Percentiles rank a stretch among this genome's conserved stretches.
phyloP scores from a whole-genome alignment of 257 asterid species.

The Solanum chaucha region DNA sequence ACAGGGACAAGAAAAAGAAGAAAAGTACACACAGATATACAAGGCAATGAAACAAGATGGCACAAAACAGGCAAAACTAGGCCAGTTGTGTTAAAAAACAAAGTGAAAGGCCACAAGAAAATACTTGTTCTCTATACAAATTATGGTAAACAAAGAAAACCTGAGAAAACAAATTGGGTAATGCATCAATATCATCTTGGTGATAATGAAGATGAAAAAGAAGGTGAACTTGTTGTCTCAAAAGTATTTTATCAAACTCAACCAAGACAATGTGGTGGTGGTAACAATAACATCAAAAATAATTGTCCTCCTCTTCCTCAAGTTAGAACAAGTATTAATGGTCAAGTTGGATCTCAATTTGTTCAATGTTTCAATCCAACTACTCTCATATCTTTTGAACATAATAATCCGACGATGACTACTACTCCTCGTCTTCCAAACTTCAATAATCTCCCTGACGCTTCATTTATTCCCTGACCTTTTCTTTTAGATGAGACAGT shows the following conservation, averaged over 20 bases:
- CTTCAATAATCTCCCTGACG: slow-evolving; percentile 1
- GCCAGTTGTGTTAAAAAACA: slow-evolving; percentile 22
- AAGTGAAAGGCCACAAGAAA: slow-evolving; percentile 39
- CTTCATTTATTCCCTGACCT: slow-evolving; percentile 10
- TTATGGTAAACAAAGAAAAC: slow-evolving; percentile 35
- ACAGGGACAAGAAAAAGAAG: slow-evolving; percentile 38
- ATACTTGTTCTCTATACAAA: slow-evolving; percentile 37
- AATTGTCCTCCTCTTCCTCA: slow-evolving; percentile 5
- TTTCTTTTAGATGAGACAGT: background rate
- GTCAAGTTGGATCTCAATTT: background rate
- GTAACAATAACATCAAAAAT: background rate
- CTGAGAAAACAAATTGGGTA: slow-evolving; percentile 43
- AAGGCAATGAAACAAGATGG: slow-evolving; percentile 40
- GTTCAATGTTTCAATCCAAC: slow-evolving; percentile 18
- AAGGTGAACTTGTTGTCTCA: slow-evolving; percentile 36
- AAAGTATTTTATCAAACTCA: too few relatives aligned
- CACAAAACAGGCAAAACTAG: slow-evolving; percentile 24
- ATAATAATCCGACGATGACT: background rate
- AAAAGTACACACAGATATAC: slow-evolving; percentile 27
- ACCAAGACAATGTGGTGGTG: slow-evolving; percentile 34
- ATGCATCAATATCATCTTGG: slow-evolving; percentile 47
- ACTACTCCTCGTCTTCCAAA: slow-evolving; percentile 4
- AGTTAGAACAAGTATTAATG: background rate
- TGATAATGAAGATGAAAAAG: slow-evolving; percentile 37
- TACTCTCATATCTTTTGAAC: slow-evolving; percentile 27